Base-by-base conservation (phyloP, 2,329 filamentous ascomycete species). In the Hirsutella thompsonii region DNA sequence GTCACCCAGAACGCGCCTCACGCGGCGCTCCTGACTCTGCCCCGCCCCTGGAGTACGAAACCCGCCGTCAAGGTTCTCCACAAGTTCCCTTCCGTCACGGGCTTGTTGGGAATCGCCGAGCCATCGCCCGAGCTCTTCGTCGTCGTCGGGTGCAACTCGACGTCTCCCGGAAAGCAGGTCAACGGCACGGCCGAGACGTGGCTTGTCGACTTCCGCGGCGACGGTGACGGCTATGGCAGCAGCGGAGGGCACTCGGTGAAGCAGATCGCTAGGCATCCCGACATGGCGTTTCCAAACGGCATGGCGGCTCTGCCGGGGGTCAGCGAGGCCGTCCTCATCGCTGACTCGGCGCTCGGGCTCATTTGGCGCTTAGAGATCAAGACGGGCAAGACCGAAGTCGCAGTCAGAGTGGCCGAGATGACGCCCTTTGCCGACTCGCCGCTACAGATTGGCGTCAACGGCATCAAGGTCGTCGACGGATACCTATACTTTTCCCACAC, bases 91-190 rank as follows among this genome's bases (percentile, higher is more conserved):
- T 38, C 34, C 2, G 23, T 41, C 3, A 23, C 20, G 13, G 39
- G 44, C 4, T 30, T 45, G n/a, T 28, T 41, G 10, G 44, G 44
- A 14, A 45, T 45, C 14, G 32, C 41, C 8, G 44, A 45, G 36
- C 11, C 29, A 5, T 26, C 32, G 13, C 2, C 8, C 1, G 39
- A 45, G 20, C 19, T 19, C 4, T 45, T 41, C 16, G 44, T 40
- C 23, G 28, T 45, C 19, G 21, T 45, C 1, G 44, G 44, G 3
- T 37, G 21, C 36, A 39, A 39, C 19, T 42, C 38, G 36, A 38
- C 40, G 5, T 23, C 8, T 10, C 8, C 32, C 3, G 30, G 30
- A 8, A 10, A 16, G 14, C 32, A 18, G 11, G 14, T 28, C n/a
- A 26, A 34, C 3, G 38, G 38, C 20, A 19, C 30, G 20, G 30